A percentile compares a stretch with the other conserved stretches of the same genome.
Evolutionary conservation across 2,329 filamentous ascomycete genomes (phyloP).

Genomic region (Curvularia hawaiiensis): DNA sequence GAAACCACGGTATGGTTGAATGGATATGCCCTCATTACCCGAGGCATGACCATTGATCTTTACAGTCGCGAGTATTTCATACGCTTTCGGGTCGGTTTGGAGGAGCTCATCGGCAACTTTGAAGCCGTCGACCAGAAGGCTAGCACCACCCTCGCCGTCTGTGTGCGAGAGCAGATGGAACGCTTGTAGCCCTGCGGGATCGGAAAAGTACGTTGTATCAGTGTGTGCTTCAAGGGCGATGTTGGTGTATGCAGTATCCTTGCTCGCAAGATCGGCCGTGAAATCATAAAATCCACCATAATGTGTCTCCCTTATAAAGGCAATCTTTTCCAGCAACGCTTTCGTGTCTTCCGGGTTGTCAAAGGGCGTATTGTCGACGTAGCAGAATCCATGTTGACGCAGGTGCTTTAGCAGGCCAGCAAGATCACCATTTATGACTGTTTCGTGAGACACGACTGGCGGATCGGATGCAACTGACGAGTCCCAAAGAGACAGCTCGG

Average conservation of each 20-base stretch:
- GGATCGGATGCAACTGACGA: slow-evolving; percentile 43
- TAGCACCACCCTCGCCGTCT: slow-evolving; percentile 71
- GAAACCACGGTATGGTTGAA: slow-evolving; percentile 71
- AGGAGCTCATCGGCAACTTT: slow-evolving; percentile 67
- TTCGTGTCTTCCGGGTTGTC: slow-evolving; percentile 63
- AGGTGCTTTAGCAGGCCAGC: slow-evolving; percentile 66
- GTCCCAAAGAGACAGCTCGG: slow-evolving; percentile 49
- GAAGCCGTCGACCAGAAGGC: slow-evolving; percentile 87
- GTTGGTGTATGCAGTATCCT: slow-evolving; percentile 91
- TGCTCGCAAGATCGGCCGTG: slow-evolving; percentile 82
- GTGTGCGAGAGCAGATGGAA: slow-evolving; percentile 90
- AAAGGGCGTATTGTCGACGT: slow-evolving; percentile 70
- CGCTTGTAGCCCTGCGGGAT: slow-evolving; percentile 87
- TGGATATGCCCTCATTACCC: slow-evolving; percentile 82
- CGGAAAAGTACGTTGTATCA: slow-evolving; percentile 94
- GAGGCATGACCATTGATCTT: slow-evolving; percentile 80
- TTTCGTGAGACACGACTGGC: slow-evolving; percentile 52
- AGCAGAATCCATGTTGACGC: slow-evolving; percentile 73
- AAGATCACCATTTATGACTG: slow-evolving; percentile 36
- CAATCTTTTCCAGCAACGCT: slow-evolving; percentile 76
- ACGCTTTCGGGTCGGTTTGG: slow-evolving; percentile 60
- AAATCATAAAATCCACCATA: slow-evolving; percentile 91
- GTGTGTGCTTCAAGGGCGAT: slow-evolving; percentile 84
- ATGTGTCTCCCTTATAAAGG: slow-evolving; percentile 87
- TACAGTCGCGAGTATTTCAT: slow-evolving; percentile 60